Evolutionary conservation across 148 eudicot genomes (phyloP), one percentile per base, ranked within the genome.

Genomic region (Limonium bicolor): DNA sequence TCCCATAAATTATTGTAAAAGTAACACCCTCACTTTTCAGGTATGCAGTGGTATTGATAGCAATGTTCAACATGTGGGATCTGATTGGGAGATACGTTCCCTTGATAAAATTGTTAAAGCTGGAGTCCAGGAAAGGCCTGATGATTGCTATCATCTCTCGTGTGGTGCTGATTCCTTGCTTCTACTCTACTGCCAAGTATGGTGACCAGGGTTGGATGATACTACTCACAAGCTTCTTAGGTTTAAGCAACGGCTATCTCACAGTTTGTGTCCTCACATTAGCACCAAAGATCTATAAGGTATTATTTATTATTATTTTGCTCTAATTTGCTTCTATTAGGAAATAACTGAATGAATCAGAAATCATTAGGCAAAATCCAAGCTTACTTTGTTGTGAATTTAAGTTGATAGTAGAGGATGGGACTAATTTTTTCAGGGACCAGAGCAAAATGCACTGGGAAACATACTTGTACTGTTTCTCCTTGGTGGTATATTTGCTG

Each of bases 161-260:
- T 4, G 45, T 68, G 37, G 39, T 73, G 18, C 65, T 81, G 51
- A 44, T 81, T 27, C 86, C 86, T 2, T 75, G 74, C 7, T 76
- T 71, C 48, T 73, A 74, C 46, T 74, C 77, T 61, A 72, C 92
- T 2, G 86, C 95, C 15, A 85, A 80, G 36, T 86, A 86, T 26
- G 86, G 67, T 9, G 69, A 67, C 50, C 76, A 86, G 47, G 95
- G 92, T 11, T 80, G 79, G 77, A 86, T 80, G 95, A 74, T 86
- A 25, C 20, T 63, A 54, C 80, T 77, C 7, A 41, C 36, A 7
- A 75, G 80, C 2, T 47, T 85, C 14, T 26, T 80, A 46, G 95
- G 95, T 11, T 36, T 74, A 5, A 77, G 78, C 24, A 85, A 80
- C 22, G 95, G 95, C 2, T 74, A 85, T 54, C 92, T 85, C 42